phyloP scores from a whole-genome alignment of 176 grass and related monocot genomes.

The Elymus sibiricus region DNA sequence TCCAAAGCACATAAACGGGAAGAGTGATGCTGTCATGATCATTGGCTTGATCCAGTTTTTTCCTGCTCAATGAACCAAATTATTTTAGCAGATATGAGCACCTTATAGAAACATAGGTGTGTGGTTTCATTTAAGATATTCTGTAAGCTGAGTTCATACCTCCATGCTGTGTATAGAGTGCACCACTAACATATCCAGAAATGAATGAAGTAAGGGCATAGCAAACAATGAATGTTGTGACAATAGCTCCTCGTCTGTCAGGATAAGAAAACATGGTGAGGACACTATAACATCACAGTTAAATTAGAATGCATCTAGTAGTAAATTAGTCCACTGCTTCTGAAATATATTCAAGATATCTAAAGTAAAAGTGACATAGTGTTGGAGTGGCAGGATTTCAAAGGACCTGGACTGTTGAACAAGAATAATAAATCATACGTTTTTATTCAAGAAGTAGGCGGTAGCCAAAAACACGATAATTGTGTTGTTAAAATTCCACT shows the following conservation, averaged over 20 bases:
- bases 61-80: conserved; percentile 41
- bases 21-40: conserved; percentile 83
- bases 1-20: conserved; percentile 93
- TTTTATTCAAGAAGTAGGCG: not conserved
- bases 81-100: conserved; percentile 8
- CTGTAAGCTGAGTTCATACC: conserved; percentile 44
- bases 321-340: not conserved
- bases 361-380: not conserved
- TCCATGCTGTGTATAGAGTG: conserved; percentile 75
- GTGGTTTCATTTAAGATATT: conserved; percentile 12
- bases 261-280: conserved; percentile 14
- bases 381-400: not conserved
- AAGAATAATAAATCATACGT: not conserved
- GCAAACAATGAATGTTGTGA: conserved; percentile 90
- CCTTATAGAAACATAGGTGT: conserved; percentile 5
- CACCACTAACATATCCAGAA: conserved; percentile 77
- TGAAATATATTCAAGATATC: not conserved
- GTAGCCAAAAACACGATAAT: not conserved
- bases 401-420: not conserved
- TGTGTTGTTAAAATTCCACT: not conserved
- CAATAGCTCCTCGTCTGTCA: conserved; percentile 77
- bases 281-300: conserved; percentile 9
- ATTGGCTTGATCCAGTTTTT: conserved; percentile 93
- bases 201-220: conserved; percentile 98
- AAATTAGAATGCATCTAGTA: conserved; percentile 22